Conservation (phyloP, 2,329 filamentous ascomycete genomes). For the Fusarium coffeatum region DNA sequence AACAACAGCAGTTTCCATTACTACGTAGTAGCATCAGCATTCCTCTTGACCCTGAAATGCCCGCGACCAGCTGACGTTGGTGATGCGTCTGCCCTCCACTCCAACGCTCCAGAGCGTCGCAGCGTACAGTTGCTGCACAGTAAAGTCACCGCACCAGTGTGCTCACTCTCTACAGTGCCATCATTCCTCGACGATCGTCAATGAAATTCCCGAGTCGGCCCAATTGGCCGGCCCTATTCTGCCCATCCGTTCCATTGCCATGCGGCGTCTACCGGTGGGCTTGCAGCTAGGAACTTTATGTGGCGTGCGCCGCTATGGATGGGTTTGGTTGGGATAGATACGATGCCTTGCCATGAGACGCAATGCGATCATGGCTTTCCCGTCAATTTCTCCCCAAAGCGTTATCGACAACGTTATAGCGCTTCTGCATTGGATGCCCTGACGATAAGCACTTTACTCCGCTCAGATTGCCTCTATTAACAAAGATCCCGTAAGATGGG, state of each 20-base stretch:
- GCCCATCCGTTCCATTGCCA: constrained; percentile 19
- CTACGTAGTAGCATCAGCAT: constrained; percentile 29
- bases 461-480: background rate
- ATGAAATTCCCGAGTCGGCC: constrained; percentile 40
- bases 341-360: constrained; percentile 4
- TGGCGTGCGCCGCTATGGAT: background rate
- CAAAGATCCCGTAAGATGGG: background rate
- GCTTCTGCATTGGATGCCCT: constrained; percentile 1
- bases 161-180: constrained; percentile 37
- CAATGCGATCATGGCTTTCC: constrained; percentile 19
- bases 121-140: constrained; percentile 10
- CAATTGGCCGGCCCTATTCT: constrained; percentile 46
- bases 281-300: constrained; percentile 14
- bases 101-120: constrained; percentile 16
- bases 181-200: constrained; percentile 18
- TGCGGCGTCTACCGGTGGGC: constrained; percentile 28
- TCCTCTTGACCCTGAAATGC: constrained; percentile 20
- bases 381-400: constrained; percentile 10
- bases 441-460: background rate
- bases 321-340: background rate
- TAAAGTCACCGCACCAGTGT: constrained; percentile 13
- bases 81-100: constrained; percentile 35
- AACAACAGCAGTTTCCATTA: constrained; percentile 34
- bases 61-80: constrained; percentile 34
- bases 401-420: constrained; percentile 31